Evolutionary conservation across 148 eudicot genomes (phyloP).

Genomic region (Drosera capensis): DNA sequence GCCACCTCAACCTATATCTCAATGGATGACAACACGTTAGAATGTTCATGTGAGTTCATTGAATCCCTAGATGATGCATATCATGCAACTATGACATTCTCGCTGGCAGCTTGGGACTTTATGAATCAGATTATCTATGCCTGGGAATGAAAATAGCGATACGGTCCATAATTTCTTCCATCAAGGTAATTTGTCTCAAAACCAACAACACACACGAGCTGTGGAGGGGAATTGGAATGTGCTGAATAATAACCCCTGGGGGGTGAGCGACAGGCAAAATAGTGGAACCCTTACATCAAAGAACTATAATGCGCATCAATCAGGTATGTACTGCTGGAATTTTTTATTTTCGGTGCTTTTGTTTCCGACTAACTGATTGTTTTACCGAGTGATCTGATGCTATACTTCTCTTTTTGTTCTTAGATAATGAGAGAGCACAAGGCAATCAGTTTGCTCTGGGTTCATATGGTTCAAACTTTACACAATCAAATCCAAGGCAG

Average conservation of each 20-base stretch:
- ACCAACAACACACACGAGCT: constrained; percentile 39
- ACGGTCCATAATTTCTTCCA: constrained; percentile 86
- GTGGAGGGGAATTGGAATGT: constrained; percentile 53
- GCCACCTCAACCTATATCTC: too few relatives aligned
- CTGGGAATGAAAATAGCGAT: constrained; percentile 82
- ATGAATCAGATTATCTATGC: constrained; percentile 53
- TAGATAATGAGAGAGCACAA: constrained; percentile 48
- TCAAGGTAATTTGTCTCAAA: constrained; percentile 48
- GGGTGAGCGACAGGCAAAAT: constrained; percentile 40
- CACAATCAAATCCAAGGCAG: constrained; percentile 39
- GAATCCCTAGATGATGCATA: too few relatives aligned
- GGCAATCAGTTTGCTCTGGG: constrained; percentile 31
- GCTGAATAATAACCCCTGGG: constrained; percentile 36
- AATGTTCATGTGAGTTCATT: too few relatives aligned
- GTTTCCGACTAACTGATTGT: not conserved
- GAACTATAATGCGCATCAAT: constrained; percentile 33
- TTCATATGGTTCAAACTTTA: constrained; percentile 36
- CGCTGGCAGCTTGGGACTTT: too few relatives aligned
- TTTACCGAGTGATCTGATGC: not conserved
- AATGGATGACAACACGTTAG: too few relatives aligned
- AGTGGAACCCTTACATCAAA: constrained; percentile 28
- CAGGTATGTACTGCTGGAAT: constrained; percentile 29
- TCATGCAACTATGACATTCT: too few relatives aligned
- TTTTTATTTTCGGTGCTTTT: not conserved
- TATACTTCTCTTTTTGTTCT: not conserved